Evolutionary conservation across 768 basidiomycete genomes (phyloP).

Genomic region (Podaxis mareebaensis): DNA sequence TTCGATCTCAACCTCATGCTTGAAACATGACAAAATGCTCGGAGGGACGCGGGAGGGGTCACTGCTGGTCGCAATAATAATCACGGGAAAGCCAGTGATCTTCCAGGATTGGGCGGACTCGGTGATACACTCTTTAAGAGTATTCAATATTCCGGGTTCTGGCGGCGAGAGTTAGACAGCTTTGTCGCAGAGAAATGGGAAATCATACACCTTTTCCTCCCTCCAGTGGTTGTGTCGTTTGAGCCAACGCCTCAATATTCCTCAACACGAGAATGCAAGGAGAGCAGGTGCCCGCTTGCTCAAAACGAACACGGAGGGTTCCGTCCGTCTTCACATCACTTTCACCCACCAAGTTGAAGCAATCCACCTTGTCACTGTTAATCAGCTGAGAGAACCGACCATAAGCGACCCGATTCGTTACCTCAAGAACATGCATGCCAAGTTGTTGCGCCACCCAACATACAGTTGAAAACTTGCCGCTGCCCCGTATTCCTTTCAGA

Average conservation of each 20-base stretch:
- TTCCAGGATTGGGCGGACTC: slow-evolving; percentile 58
- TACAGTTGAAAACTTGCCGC: slow-evolving; percentile 76
- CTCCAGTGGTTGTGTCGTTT: slow-evolving; percentile 65
- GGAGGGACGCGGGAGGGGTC: slow-evolving; percentile 66
- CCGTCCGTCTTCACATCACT: slow-evolving; percentile 75
- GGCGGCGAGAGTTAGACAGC: background rate
- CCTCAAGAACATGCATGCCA: slow-evolving; percentile 82
- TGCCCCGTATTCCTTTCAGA: slow-evolving; percentile 76
- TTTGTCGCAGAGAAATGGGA: background rate
- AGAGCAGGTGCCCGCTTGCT: slow-evolving; percentile 73
- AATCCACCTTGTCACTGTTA: slow-evolving; percentile 63
- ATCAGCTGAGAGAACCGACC: slow-evolving; percentile 1
- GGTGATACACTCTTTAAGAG: slow-evolving; percentile 63
- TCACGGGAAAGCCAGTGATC: slow-evolving; percentile 65
- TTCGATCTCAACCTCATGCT: slow-evolving; percentile 79
- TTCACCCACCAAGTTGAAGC: slow-evolving; percentile 82
- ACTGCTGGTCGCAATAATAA: slow-evolving; percentile 74
- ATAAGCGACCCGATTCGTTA: slow-evolving; percentile 24
- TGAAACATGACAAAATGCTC: slow-evolving; percentile 71
- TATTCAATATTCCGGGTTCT: slow-evolving; percentile 61
- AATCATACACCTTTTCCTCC: slow-evolving; percentile 58
- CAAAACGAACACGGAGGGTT: slow-evolving; percentile 68
- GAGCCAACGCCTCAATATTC: slow-evolving; percentile 77
- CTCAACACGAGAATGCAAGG: slow-evolving; percentile 85
- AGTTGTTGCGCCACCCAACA: slow-evolving; percentile 55